Percentiles rank a stretch among this genome's conserved stretches.
Evolutionary conservation across 1,139 yeast genomes (phyloP).

Genomic region (Suzukiozyma palmioleophila): DNA sequence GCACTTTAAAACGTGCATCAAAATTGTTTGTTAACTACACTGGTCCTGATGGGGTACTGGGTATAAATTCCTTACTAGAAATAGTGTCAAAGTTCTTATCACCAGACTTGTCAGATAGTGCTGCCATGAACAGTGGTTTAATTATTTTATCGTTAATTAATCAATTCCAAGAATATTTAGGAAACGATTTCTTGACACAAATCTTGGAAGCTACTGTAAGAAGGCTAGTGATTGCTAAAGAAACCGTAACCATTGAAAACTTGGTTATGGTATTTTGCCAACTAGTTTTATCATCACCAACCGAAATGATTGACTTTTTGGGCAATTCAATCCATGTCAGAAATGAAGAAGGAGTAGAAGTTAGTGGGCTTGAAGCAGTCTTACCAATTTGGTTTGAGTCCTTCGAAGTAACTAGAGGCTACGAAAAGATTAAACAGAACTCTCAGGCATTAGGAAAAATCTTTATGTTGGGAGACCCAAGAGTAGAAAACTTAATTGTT

Average conservation of each 20-base stretch:
- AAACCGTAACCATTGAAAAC: constrained; percentile 71
- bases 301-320: constrained; percentile 59
- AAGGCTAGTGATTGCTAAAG: constrained; percentile 61
- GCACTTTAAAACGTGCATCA: constrained; percentile 52
- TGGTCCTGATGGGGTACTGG: constrained; percentile 39
- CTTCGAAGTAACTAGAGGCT: constrained; percentile 78
- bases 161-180: constrained; percentile 51
- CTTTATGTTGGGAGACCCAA: constrained; percentile 52
- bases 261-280: constrained; percentile 73
- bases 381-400: constrained; percentile 75
- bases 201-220: constrained; percentile 70
- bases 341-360: constrained; percentile 28
- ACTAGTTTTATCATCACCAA: constrained; percentile 57
- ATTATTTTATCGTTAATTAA: constrained; percentile 62
- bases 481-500: constrained; percentile 51
- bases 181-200: constrained; percentile 47
- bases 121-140: constrained; percentile 71
- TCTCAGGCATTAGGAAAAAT: constrained; percentile 67
- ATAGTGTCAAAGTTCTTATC: constrained; percentile 69
- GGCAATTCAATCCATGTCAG: constrained; percentile 10
- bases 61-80: constrained; percentile 51
- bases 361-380: constrained; percentile 21
- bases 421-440: constrained; percentile 66
- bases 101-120: constrained; percentile 70
- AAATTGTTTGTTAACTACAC: constrained; percentile 37